Evolutionary conservation across 768 basidiomycete genomes (phyloP).

Genomic region (Phlebiopsis flavidoalba): DNA sequence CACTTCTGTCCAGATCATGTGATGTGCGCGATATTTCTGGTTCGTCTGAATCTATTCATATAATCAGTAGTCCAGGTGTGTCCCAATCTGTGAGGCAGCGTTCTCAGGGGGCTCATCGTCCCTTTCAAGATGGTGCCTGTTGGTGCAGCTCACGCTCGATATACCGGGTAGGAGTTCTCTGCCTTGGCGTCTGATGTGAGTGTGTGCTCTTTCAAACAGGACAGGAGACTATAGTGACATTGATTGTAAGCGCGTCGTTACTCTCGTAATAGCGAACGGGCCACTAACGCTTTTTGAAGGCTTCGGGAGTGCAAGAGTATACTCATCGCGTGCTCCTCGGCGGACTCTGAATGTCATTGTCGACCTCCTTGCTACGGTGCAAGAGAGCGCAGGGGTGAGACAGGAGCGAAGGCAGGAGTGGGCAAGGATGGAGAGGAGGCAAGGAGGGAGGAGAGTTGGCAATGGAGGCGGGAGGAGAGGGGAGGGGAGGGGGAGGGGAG

Average conservation of each 20-base stretch:
- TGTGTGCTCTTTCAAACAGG: conserved; percentile 54
- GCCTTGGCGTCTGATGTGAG: no score
- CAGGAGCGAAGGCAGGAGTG: no score
- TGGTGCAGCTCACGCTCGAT: conserved; percentile 44
- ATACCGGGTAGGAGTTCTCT: conserved; percentile 51
- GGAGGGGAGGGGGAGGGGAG: no score
- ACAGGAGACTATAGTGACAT: conserved; percentile 37
- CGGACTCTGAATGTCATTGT: conserved; percentile 49
- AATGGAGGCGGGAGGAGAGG: no score
- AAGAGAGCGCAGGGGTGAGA: no score
- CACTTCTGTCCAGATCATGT: conserved; percentile 47
- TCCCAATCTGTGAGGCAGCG: conserved; percentile 31
- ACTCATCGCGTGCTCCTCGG: conserved; percentile 41
- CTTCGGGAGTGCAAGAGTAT: conserved; percentile 34
- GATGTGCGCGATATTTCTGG: not conserved
- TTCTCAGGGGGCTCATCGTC: conserved; percentile 36
- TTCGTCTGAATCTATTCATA: conserved; percentile 1
- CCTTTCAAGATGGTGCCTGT: conserved; percentile 58
- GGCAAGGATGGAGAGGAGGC: no score
- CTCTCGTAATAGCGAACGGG: not conserved
- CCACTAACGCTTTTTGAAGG: conserved; percentile 7
- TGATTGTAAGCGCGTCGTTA: conserved; percentile 43
- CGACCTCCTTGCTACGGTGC: conserved; percentile 46
- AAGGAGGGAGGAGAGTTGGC: no score
- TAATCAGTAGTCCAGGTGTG: conserved; percentile 31